Conservation (phyloP, 768 basidiomycete species). For the Butyriboletus loyo region DNA sequence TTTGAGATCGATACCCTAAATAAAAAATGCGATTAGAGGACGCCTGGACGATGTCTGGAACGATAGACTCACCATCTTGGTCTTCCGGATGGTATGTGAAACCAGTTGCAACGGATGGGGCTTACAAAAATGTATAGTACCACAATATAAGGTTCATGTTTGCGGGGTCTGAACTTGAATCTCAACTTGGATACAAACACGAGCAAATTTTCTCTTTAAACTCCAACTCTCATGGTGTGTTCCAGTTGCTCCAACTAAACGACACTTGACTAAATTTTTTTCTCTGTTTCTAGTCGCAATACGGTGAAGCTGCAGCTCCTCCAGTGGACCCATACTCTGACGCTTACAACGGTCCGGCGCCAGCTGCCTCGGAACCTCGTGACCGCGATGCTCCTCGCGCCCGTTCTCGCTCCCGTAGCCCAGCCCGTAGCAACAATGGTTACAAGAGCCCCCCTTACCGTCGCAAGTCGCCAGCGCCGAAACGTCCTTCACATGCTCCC, state of each 20-base stretch:
- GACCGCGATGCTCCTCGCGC: slow-evolving; percentile 60
- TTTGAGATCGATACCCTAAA: slow-evolving; percentile 92
- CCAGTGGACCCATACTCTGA: slow-evolving; percentile 81
- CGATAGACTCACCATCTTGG: slow-evolving; percentile 78
- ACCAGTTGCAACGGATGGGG: slow-evolving; percentile 36
- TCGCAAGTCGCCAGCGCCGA: slow-evolving; percentile 58
- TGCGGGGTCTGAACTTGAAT: slow-evolving; percentile 29
- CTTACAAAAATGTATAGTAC: slow-evolving; percentile 69
- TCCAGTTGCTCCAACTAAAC: slow-evolving; percentile 6
- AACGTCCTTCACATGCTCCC: slow-evolving; percentile 68
- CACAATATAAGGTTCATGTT: slow-evolving; percentile 35
- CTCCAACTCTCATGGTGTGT: slow-evolving; percentile 69
- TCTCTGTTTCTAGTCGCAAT: slow-evolving; percentile 40
- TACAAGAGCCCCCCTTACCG: slow-evolving; percentile 57
- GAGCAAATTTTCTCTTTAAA: slow-evolving; percentile 42
- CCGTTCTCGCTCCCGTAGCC: slow-evolving; percentile 75
- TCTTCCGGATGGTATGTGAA: slow-evolving; percentile 54
- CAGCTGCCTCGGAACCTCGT: slow-evolving; percentile 42
- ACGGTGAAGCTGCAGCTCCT: slow-evolving; percentile 57
- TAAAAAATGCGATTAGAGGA: slow-evolving; percentile 8
- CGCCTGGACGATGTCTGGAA: slow-evolving; percentile 28
- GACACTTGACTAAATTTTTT: slow-evolving; percentile 1
- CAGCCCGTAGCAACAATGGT: slow-evolving; percentile 50
- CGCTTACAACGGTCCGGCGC: slow-evolving; percentile 68
- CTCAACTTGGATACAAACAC: slow-evolving; percentile 38